A percentile compares a stretch with the other conserved stretches of the same genome.
Evolutionary conservation across 2,329 filamentous ascomycete species (phyloP).

Genomic region (Penicillium sp.): DNA sequence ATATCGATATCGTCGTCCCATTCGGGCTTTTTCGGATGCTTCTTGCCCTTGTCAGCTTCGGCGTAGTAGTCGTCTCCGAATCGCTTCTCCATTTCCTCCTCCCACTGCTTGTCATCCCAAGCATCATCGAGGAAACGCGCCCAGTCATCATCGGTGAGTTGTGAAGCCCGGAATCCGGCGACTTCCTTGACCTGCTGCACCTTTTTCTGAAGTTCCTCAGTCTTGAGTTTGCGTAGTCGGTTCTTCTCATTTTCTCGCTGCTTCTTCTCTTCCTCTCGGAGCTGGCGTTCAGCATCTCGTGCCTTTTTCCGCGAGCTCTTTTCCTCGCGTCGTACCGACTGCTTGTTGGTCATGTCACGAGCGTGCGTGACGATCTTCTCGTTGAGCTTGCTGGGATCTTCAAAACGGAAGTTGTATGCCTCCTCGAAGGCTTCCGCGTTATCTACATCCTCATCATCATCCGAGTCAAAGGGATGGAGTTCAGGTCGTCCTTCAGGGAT

Average conservation of each 20-base stretch:
- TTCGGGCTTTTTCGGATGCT: slow-evolving; percentile 70
- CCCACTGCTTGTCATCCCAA: slow-evolving; percentile 87
- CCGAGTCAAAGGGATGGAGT: slow-evolving; percentile 82
- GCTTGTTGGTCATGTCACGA: slow-evolving; percentile 72
- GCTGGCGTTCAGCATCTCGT: slow-evolving; percentile 69
- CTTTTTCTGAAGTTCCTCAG: slow-evolving; percentile 84
- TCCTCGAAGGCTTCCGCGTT: slow-evolving; percentile 82
- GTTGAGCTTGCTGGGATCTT: slow-evolving; percentile 82
- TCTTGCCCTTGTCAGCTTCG: slow-evolving; percentile 48
- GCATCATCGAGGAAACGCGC: slow-evolving; percentile 74
- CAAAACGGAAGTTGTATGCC: slow-evolving; percentile 93
- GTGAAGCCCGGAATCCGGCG: slow-evolving; percentile 66
- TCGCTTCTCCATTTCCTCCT: slow-evolving; percentile 76
- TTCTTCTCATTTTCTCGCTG: slow-evolving; percentile 74
- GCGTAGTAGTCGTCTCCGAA: slow-evolving; percentile 92
- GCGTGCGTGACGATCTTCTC: slow-evolving; percentile 84
- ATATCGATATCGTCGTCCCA: slow-evolving; percentile 99
- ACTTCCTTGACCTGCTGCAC: slow-evolving; percentile 83
- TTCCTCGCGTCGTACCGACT: slow-evolving; percentile 81
- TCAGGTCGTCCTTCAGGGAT: slow-evolving; percentile 59
- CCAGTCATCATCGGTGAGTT: slow-evolving; percentile 72
- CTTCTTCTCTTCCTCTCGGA: slow-evolving; percentile 70
- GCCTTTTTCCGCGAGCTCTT: slow-evolving; percentile 68
- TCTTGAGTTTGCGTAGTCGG: slow-evolving; percentile 75
- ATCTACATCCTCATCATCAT: slow-evolving; percentile 71